Base-by-base conservation (phyloP, 768 basidiomycete genomes). In the Mycena haematopus region DNA sequence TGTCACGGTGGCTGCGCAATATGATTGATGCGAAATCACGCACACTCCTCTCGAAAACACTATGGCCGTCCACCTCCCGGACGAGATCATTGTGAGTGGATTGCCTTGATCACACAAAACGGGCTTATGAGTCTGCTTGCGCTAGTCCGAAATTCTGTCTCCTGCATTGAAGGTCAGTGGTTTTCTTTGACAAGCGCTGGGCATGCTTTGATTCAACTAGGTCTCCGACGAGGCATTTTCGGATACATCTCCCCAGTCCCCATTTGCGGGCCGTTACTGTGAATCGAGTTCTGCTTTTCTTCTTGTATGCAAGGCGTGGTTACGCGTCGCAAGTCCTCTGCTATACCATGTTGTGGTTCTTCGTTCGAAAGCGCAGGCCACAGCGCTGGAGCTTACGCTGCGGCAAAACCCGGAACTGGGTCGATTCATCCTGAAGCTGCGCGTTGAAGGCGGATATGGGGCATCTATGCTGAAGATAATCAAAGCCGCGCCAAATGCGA, bases 401-500 rank as follows among this genome's bases (percentile, higher is more conserved):
- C 40, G 35, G 4, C 19, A 4, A 1, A 56, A 56, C 50, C 6
- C 22, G 1, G 29, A 52, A 0, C 17, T 65, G 9, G 64, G 58
- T 3, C 60, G 44, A 27, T 65, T 62, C 46, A 62, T 65, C 24
- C 44, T 50, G 31, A 62, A 65, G 33, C 31, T 62, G 10, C 60
- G 60, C n/a, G 52, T 65, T 14, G 60, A 65, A 38, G 63, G 63
- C 11, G 58, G 63, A 1, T 65, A 55, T 42, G 64, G 59, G 25
- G 8, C 2, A 9, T 9, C 59, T 15, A 65, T 65, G 50, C 40
- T 40, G 17, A 56, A 45, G 33, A 60, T 65, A 2, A 52, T 64
- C 25, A 24, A 57, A 52, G 15, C 27, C 15, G 45, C 49, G n/a
- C 40, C 56, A 13, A 61, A 61, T 29, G 25, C 58, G 14, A 60